Evolutionary conservation across 441 rosid species (phyloP), one percentile per base, ranked within the genome.

Genomic region (Breynia disticha): DNA sequence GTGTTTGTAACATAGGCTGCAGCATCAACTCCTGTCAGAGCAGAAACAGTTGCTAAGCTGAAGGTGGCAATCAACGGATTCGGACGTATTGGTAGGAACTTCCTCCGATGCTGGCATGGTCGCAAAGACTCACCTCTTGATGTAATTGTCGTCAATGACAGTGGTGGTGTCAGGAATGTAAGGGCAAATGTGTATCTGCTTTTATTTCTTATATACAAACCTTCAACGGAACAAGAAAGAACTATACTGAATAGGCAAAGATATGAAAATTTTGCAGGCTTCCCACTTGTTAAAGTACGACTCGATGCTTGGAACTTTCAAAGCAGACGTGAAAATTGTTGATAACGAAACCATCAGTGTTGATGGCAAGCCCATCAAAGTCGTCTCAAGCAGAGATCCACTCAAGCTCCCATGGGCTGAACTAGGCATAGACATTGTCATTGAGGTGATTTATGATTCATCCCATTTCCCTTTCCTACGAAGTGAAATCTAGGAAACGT

Each of bases 381-480:
- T 91, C 37, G 96, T 91, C 61, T 79, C 95, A 38, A 83, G 19
- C 80, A 79, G 98, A 72, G 95, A 91, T 70, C 98, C 98, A 61
- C 94, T 87, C 60, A 60, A 83, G 86, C 98, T 91, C 59, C 98
- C 98, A 2, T 91, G 98, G 96, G 95, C 87, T 46, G 96, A 87
- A 53, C 81, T 87, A 14, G 98, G 96, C 49, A 86, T 91, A 9
- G 98, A 91, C 79, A 87, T 91, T 59, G 98, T 91, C 60, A 91
- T 91, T 20, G 96, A 91, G 95, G 97, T 79, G 57, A 53, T 28
- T 14, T 13, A n/a, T 7, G 44, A 11, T 4, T 41, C 44, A 11
- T 41, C 44, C n/a, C 13, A 4, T 15, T 41, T 15, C 6, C 44
- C 5, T 3, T 41, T 41, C 15, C 35, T 28, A 3, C 9, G 44